These are phyloP conservation scores for Physcia stellaris DNA, from an alignment of 495 filamentous ascomycete genomes.

Conservation along the genomic window DNA sequence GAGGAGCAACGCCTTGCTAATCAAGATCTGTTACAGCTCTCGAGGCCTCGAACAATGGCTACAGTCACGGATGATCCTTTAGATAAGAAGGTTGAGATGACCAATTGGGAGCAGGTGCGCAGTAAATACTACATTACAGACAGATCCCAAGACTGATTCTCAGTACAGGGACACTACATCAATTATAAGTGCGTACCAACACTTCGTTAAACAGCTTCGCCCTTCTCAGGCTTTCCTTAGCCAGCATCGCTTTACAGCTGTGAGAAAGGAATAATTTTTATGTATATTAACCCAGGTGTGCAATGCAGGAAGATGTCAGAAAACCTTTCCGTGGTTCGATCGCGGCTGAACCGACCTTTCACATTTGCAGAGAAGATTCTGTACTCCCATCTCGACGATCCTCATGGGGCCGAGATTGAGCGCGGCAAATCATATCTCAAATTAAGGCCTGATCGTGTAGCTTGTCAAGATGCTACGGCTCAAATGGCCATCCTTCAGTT, in stretches of 20 bases:
- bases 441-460: conserved; percentile 92
- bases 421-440: conserved; percentile 90
- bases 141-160: conserved; percentile 13
- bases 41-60: conserved; percentile 42
- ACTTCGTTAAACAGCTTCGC: neutral
- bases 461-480: conserved; percentile 98
- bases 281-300: conserved; percentile 27
- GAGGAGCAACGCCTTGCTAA: no score
- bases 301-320: conserved; percentile 88
- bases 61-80: conserved; percentile 51
- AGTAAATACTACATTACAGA: no score
- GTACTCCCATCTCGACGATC: conserved; percentile 97
- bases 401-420: conserved; percentile 89
- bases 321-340: conserved; percentile 83
- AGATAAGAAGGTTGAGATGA: conserved; percentile 71
- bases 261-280: no score
- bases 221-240: neutral
- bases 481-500: conserved; percentile 99
- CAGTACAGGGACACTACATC: conserved; percentile 54
- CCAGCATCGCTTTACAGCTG: no score
- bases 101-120: conserved; percentile 59
- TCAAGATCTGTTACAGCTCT: conserved; percentile 26
- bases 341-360: conserved; percentile 78
- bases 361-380: conserved; percentile 97
- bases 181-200: conserved; percentile 51